Evolutionary conservation across 768 basidiomycete genomes (phyloP).

Genomic region (Mycena galopus): DNA sequence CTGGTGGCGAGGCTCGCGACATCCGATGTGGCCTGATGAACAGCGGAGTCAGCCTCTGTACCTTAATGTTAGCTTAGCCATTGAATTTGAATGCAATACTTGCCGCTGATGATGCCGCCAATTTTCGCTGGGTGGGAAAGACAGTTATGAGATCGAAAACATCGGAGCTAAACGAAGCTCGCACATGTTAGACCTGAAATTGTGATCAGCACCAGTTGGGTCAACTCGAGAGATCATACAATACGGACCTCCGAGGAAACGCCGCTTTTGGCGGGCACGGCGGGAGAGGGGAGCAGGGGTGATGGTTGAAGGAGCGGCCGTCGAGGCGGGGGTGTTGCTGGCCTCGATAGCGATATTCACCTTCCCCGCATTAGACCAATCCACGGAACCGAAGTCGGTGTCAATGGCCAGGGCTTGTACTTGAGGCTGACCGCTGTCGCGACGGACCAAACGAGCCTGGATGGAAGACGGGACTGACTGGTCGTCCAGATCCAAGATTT

Average conservation of each 20-base stretch:
- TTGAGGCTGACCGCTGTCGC: constrained; percentile 2
- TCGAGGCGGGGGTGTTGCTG: background rate
- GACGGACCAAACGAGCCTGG: constrained; percentile 13
- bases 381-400: constrained; percentile 25
- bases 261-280: no score
- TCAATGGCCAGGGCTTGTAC: constrained; percentile 26
- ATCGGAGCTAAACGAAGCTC: no score
- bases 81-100: background rate
- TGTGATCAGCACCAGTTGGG: no score
- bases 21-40: background rate
- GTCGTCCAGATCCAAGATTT: constrained; percentile 25
- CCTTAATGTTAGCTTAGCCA: background rate
- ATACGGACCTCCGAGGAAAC: no score
- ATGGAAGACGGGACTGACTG: constrained; percentile 21
- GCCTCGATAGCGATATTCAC: background rate
- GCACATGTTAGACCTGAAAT: no score
- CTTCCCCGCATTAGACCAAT: background rate
- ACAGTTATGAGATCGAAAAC: no score
- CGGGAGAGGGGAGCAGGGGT: background rate
- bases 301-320: no score
- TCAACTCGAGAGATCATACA: no score
- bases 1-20: background rate
- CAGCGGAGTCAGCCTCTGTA: background rate
- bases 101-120: background rate
- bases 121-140: no score